These are phyloP conservation scores for Cicer bijugum DNA, from an alignment of 306 rosid genomes.

Conservation along the genomic window DNA sequence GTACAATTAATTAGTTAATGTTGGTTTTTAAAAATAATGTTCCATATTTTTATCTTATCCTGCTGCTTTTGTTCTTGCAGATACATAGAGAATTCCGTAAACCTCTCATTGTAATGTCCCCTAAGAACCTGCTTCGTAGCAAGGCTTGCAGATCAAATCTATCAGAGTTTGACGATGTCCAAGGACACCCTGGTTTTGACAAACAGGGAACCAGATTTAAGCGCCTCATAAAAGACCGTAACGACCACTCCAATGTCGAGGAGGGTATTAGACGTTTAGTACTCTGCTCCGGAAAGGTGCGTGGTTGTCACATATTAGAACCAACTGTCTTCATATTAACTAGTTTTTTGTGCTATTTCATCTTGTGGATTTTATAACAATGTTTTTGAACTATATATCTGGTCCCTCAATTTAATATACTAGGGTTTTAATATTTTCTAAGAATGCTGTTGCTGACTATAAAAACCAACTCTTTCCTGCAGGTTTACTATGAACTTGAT, in stretches of 20 bases:
- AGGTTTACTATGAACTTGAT: constrained; percentile 96
- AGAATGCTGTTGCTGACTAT: constrained; percentile 23
- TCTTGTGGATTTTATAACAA: constrained; percentile 21
- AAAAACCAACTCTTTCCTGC: constrained; percentile 35
- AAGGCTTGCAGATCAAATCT: constrained; percentile 90
- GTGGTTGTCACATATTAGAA: constrained; percentile 16
- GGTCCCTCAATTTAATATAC: not conserved
- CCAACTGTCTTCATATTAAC: constrained; percentile 4
- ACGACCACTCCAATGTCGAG: constrained; percentile 72
- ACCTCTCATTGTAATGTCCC: constrained; percentile 95
- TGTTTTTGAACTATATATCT: constrained; percentile 9
- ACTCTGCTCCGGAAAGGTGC: constrained; percentile 96
- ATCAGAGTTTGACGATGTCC: constrained; percentile 95
- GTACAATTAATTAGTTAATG: constrained; percentile 43
- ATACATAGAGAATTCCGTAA: constrained; percentile 90
- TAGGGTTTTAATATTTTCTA: constrained; percentile 17
- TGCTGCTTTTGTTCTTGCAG: constrained; percentile 51
- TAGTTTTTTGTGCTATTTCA: constrained; percentile 1
- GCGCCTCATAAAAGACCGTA: constrained; percentile 92
- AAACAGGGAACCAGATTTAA: constrained; percentile 98
- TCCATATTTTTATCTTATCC: constrained; percentile 34
- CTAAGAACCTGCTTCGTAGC: constrained; percentile 91
- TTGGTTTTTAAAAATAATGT: not conserved
- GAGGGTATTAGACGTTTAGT: constrained; percentile 89
- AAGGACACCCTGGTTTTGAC: constrained; percentile 99